These are phyloP conservation scores for Acorus calamus DNA, from an alignment of 106 monocot genomes.

Conservation along the genomic window DNA sequence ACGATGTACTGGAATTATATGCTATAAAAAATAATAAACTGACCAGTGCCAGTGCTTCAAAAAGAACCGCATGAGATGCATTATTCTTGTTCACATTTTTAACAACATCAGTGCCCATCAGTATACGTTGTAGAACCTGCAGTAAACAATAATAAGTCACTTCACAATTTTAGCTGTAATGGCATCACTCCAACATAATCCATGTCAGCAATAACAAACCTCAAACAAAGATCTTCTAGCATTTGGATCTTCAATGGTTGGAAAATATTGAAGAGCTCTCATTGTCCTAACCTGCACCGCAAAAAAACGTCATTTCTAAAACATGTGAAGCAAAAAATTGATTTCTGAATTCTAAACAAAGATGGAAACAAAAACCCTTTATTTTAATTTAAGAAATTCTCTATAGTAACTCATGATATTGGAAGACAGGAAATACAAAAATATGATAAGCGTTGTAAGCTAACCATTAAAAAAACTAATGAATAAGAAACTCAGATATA, in stretches of 20 bases:
- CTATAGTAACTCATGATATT: too few species aligned
- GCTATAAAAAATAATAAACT: slow-evolving; percentile 9
- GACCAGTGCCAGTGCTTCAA: slow-evolving; percentile 96
- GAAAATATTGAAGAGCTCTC: slow-evolving; percentile 99
- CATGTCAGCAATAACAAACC: slow-evolving; percentile 21
- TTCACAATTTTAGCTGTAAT: background rate
- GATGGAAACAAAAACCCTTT: too few species aligned
- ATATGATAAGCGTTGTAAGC: too few species aligned
- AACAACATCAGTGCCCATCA: slow-evolving; percentile 98
- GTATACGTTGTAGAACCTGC: slow-evolving; percentile 93
- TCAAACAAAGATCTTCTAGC: slow-evolving; percentile 90
- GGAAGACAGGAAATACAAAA: too few species aligned
- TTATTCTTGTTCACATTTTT: slow-evolving; percentile 99
- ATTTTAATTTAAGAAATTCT: too few species aligned
- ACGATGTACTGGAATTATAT: too few species aligned
- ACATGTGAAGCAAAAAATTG: too few species aligned
- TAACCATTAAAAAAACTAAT: too few species aligned
- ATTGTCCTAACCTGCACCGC: slow-evolving; percentile 84
- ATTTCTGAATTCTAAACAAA: too few species aligned
- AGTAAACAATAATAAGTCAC: slow-evolving; percentile 9
- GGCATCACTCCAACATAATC: background rate
- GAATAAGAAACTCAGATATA: too few species aligned
- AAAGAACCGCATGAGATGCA: slow-evolving; percentile 98
- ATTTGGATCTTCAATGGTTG: slow-evolving; percentile 89
- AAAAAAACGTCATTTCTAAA: background rate